Evolutionary conservation across 768 basidiomycete genomes (phyloP).

Genomic region (Agaricus blazei): DNA sequence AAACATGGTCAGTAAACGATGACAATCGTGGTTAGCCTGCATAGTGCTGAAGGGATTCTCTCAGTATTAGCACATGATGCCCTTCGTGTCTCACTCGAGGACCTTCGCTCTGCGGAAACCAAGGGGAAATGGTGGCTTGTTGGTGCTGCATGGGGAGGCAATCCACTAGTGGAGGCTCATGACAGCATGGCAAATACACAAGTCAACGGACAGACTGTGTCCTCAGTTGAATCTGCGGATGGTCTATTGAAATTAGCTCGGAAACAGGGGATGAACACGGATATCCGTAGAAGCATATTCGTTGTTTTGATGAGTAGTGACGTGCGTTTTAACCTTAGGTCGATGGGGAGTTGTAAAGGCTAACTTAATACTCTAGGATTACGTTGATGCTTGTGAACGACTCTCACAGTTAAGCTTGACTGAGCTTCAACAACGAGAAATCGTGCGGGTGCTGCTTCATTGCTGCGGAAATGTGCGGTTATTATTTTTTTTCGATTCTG

Average conservation of each 20-base stretch:
- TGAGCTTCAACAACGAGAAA: conserved; percentile 91
- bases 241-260: conserved; percentile 74
- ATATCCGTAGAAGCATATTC: conserved; percentile 87
- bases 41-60: not conserved
- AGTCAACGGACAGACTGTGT: conserved; percentile 21
- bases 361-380: conserved; percentile 57
- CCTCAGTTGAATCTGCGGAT: conserved; percentile 23
- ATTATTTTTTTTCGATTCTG: not conserved
- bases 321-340: conserved; percentile 39
- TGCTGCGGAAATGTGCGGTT: conserved; percentile 83
- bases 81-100: conserved; percentile 78
- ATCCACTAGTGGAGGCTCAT: conserved; percentile 78
- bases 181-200: conserved; percentile 17
- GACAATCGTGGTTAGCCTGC: not conserved
- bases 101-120: conserved; percentile 76
- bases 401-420: conserved; percentile 77
- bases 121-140: conserved; percentile 99
- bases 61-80: conserved; percentile 81
- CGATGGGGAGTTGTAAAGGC: not conserved
- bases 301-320: conserved; percentile 94
- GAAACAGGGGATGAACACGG: conserved; percentile 98
- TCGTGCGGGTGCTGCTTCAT: conserved; percentile 87
- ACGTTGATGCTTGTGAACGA: conserved; percentile 92
- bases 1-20: conserved; percentile 49
- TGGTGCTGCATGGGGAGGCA: conserved; percentile 92